Conservation (phyloP, 2,329 filamentous ascomycete genomes). For the Xylariaceae sp. region DNA sequence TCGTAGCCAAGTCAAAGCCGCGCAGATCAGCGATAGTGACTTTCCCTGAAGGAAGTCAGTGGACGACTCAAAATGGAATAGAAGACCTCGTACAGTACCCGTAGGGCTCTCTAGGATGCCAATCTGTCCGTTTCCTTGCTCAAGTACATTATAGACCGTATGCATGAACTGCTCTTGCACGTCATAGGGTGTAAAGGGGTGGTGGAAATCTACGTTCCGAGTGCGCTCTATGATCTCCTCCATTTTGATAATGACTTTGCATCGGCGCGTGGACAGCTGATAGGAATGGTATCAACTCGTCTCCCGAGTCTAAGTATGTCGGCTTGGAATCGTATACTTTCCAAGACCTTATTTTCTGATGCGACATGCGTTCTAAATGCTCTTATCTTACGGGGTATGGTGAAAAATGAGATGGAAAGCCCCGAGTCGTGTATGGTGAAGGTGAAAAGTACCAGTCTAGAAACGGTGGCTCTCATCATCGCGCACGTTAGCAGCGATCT, state of each 20-base stretch:
- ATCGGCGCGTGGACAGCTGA: not conserved
- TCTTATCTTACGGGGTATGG: no score
- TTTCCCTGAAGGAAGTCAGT: conserved; percentile 67
- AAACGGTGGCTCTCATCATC: no score
- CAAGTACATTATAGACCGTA: conserved; percentile 78
- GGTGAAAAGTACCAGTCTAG: no score
- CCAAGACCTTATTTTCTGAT: no score
- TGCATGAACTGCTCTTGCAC: conserved; percentile 91
- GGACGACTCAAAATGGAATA: not conserved
- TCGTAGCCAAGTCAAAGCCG: conserved; percentile 88
- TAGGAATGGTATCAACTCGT: not conserved
- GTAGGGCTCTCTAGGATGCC: conserved; percentile 95
- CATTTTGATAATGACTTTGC: conserved; percentile 23
- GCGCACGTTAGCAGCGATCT: no score
- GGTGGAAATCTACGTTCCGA: conserved; percentile 71
- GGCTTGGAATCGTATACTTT: not conserved
- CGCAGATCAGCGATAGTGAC: conserved; percentile 89
- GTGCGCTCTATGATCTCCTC: conserved; percentile 35
- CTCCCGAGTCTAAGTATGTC: not conserved
- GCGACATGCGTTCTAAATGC: no score
- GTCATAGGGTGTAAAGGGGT: conserved; percentile 86
- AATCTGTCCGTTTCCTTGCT: conserved; percentile 73
- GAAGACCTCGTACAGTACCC: conserved; percentile 61
- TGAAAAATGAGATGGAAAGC: no score
- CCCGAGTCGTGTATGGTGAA: no score